Percentiles rank a stretch among this genome's conserved stretches.
These are phyloP conservation scores for Goniomonas avonlea DNA, from an alignment of 78 protist genomes.

Conservation along the genomic window DNA sequence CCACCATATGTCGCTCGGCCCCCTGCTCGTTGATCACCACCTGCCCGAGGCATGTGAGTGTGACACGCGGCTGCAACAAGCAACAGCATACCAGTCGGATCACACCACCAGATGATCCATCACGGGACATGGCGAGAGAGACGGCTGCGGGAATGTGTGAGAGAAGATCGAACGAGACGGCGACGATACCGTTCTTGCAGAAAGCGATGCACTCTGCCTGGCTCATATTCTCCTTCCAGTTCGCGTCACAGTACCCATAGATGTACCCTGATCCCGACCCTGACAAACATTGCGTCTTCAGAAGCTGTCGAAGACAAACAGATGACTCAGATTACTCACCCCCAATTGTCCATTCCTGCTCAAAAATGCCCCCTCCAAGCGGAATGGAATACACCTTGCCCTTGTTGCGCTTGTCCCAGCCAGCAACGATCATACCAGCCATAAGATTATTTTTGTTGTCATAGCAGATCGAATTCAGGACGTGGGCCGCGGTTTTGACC, in stretches of 20 bases:
- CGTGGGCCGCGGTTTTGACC: constrained; percentile 84
- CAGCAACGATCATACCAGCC: constrained; percentile 94
- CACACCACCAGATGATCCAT: constrained; percentile 96
- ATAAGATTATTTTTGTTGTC: constrained; percentile 70
- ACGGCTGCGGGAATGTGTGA: constrained; percentile 45
- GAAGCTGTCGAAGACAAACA: neutral
- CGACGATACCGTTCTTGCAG: constrained; percentile 44
- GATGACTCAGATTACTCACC: constrained; percentile 43
- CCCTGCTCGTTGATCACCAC: no score
- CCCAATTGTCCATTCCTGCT: constrained; percentile 79
- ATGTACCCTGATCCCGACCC: constrained; percentile 90
- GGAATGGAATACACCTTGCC: constrained; percentile 83
- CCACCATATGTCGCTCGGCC: no score
- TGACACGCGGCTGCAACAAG: no score
- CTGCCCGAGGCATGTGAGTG: no score
- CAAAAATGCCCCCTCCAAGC: constrained; percentile 82
- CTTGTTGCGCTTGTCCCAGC: constrained; percentile 84
- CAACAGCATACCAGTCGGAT: constrained; percentile 79
- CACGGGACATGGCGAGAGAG: constrained; percentile 89
- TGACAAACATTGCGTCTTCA: neutral
- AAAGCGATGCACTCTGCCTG: constrained; percentile 77
- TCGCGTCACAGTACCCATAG: constrained; percentile 86
- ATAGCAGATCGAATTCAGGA: constrained; percentile 75
- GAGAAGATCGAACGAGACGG: neutral
- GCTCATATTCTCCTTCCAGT: constrained; percentile 77